Conservation (phyloP, 2,329 filamentous ascomycete genomes). For the Penicillium sp. region DNA sequence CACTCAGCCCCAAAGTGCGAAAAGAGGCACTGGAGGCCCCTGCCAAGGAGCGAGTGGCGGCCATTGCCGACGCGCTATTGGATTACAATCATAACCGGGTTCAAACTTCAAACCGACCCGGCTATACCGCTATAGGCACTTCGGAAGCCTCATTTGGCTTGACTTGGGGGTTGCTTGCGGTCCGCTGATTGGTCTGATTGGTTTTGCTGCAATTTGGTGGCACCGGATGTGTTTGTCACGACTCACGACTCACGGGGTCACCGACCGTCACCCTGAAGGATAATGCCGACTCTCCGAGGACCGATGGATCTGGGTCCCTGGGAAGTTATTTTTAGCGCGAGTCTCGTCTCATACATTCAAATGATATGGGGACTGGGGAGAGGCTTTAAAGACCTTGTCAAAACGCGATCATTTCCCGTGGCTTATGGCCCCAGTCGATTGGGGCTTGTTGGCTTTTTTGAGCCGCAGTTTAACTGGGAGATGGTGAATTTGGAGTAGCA, state of each 20-base stretch:
- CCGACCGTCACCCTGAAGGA: neutral
- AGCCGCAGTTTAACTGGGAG: neutral
- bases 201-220: neutral
- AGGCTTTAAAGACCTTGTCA: too few species aligned
- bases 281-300: constrained; percentile 1
- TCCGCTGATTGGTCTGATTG: neutral
- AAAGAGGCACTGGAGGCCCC: constrained; percentile 3
- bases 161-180: neutral
- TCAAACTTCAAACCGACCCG: neutral
- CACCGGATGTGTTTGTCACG: neutral
- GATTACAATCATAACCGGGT: neutral
- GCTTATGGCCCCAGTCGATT: neutral
- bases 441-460: neutral
- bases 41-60: constrained; percentile 13
- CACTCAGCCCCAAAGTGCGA: neutral
- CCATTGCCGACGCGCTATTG: neutral
- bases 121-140: neutral
- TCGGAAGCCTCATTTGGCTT: constrained; percentile 1
- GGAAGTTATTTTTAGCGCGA: neutral
- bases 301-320: neutral
- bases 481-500: too few species aligned
- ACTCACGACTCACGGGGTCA: too few species aligned
- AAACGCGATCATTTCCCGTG: neutral
- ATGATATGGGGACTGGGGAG: too few species aligned
- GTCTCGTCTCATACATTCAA: neutral